Percentiles rank a stretch among this genome's conserved stretches.
Evolutionary conservation across 768 basidiomycete species (phyloP).

Genomic region (Leccinum broughii): DNA sequence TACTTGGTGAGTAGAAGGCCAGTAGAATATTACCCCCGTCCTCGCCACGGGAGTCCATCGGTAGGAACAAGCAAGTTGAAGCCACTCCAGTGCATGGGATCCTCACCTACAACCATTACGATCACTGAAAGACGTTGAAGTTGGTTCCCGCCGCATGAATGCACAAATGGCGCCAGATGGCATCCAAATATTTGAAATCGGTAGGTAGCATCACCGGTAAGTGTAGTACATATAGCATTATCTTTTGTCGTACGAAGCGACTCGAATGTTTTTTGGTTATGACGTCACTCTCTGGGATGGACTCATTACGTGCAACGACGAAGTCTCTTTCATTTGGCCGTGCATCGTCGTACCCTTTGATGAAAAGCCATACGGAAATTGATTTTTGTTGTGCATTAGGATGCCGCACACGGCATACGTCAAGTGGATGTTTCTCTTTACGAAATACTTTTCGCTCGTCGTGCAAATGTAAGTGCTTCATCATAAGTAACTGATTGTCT

Average conservation of each 20-base stretch:
- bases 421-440: slow-evolving; percentile 31
- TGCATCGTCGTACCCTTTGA: slow-evolving; percentile 10
- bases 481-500: not conserved
- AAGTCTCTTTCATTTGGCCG: slow-evolving; percentile 26
- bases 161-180: not conserved
- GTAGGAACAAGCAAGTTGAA: not conserved
- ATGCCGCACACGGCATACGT: slow-evolving; percentile 15
- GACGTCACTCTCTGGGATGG: slow-evolving; percentile 17
- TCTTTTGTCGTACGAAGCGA: not conserved
- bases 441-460: slow-evolving; percentile 19
- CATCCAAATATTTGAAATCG: not conserved
- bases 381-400: slow-evolving; percentile 3
- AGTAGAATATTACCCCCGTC: not conserved
- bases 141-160: slow-evolving; percentile 4
- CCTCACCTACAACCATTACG: not conserved
- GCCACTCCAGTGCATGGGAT: not conserved
- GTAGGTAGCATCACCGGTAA: slow-evolving; percentile 13
- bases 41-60: too few species aligned
- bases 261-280: slow-evolving; percentile 3
- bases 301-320: slow-evolving; percentile 17
- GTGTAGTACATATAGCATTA: not conserved
- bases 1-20: not conserved
- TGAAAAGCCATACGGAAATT: not conserved
- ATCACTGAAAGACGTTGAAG: not conserved
- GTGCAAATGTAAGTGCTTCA: slow-evolving; percentile 17